phyloP scores from a whole-genome alignment of 768 basidiomycete genomes.

The Agaricus bisporus region DNA sequence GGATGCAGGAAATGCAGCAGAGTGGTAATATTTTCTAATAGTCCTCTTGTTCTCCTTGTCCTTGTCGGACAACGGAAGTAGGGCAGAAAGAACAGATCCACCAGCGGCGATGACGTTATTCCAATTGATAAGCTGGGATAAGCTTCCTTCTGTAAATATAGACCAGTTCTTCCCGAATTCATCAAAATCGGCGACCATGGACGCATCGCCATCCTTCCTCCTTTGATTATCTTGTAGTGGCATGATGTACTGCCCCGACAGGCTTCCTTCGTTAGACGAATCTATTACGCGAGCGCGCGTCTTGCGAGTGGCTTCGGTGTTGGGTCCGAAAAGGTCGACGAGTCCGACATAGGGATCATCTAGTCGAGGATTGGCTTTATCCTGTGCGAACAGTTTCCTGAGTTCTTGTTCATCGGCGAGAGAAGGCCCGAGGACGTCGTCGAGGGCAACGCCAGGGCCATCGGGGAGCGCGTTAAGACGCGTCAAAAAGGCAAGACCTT shows the following conservation, averaged over 20 bases:
- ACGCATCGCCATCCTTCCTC: conserved; percentile 42
- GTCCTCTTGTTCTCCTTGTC: conserved; percentile 48
- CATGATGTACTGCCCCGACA: conserved; percentile 46
- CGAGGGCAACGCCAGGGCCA: conserved; percentile 28
- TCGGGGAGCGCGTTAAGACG: conserved; percentile 7
- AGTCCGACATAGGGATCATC: conserved; percentile 48
- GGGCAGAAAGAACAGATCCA: conserved; percentile 52
- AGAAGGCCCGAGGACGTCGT: conserved; percentile 42
- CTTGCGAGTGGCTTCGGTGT: conserved; percentile 34
- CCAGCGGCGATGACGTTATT: conserved; percentile 60
- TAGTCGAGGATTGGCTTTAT: conserved; percentile 38
- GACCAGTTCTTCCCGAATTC: conserved; percentile 62
- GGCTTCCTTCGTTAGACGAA: conserved; percentile 33
- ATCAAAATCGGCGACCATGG: conserved; percentile 43
- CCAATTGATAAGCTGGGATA: conserved; percentile 56
- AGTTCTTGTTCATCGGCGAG: conserved; percentile 52
- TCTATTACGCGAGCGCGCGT: conserved; percentile 43
- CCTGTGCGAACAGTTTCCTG: conserved; percentile 49
- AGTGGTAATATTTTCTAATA: conserved; percentile 54
- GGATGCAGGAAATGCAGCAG: conserved; percentile 48
- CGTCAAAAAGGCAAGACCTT: conserved; percentile 12
- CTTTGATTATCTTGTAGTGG: conserved; percentile 38
- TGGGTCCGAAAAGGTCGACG: conserved; percentile 52
- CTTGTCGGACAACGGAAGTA: conserved; percentile 42
- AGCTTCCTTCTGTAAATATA: conserved; percentile 55